Evolutionary conservation across 2,329 filamentous ascomycete species (phyloP), one percentile per base, ranked within the genome.

Genomic region (Tolypocladium endophyticum): DNA sequence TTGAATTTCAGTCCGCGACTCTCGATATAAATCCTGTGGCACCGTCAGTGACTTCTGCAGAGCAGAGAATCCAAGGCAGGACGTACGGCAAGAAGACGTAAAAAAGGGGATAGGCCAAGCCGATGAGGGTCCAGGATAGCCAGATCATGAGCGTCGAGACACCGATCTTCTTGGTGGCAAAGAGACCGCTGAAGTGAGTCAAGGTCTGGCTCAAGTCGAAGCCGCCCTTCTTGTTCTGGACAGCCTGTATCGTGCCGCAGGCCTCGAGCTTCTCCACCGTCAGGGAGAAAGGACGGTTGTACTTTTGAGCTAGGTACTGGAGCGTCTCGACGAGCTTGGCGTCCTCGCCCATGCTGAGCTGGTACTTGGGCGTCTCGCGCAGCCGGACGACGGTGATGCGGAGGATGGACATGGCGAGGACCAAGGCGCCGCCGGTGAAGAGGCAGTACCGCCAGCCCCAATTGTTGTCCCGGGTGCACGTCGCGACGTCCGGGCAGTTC

Each of bases 41-140:
- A 57, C 20, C 6, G 20, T 35, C 28, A 59, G 55, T 56, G 41
- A 16, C 23, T 23, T 25, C 14, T 35, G 30, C 4, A 16, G 9
- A 12, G 20, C 20, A 1, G 30, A 23, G 50, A 5, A 5, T 4
- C 2, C 16, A 33, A 11, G 30, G 30, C 38, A n/a, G 18, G 3
- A 71, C 74, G 63, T 69, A 80, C 75, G 84, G 84, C 1, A 91
- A 74, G 70, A 91, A 92, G 58, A 90, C 87, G 64, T 89, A 88
- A 71, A 88, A 92, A 0, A 92, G 76, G 0, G 88, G 88, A 65
- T 90, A 91, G 0, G 86, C 87, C 0, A 91, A 78, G 8, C 88
- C 87, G 39, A 90, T 88, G 2, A 88, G 68, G 0, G 82, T 78
- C 88, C 88, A 91, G 0, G 83, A 86, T 7, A 87, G 68, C 82